Base-by-base conservation (phyloP, 73 alveolate species). In the Blepharisma stoltei region DNA sequence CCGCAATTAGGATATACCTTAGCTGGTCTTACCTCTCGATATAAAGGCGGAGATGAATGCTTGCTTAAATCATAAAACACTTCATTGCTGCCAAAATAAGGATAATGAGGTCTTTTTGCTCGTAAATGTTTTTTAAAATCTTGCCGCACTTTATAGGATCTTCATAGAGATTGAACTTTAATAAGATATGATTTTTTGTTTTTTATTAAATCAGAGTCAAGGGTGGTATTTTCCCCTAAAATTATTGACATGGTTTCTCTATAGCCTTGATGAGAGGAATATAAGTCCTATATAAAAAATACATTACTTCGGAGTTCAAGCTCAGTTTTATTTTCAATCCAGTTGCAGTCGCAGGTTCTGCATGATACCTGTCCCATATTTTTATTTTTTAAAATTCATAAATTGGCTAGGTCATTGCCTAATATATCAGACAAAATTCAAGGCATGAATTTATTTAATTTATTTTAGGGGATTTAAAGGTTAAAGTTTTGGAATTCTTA, bases 291-390 rank as follows among this genome's bases (percentile, higher is more conserved):
- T 14, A 20, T 25, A 25, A 11, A 8, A 9, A 9, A 20, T 14
- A 60, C 48, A 14, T n/a, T 14, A 18, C 46, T 60, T 4, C 73
- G 38, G 46, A 60, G 23, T 4, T 60, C 73, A 25, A 14, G n/a
- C 23, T 60, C 73, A 18, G 11, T n/a, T 60, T 60, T 60, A 9
- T 8, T 60, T n/a, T 60, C 73, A 20, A 38, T 18, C 2, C 23
- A 14, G 14, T 60, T 0, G 47, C 73, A 60, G 5, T 60, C 73
- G 46, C 73, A 60, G 0, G 46, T 38, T 60, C 23, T 60, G 46
- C 73, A 60, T 18, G 73, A 60, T 8, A 60, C 14, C 5, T n/a
- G 46, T 20, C 73, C 73, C 73, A 60, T 60, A 20, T 60, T 14
- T 60, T 60, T 32, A 32, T 32, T 32, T 32, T 32, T 32, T 32